phyloP scores from a whole-genome alignment of 106 monocot species.

The Platanthera zijinensis region DNA sequence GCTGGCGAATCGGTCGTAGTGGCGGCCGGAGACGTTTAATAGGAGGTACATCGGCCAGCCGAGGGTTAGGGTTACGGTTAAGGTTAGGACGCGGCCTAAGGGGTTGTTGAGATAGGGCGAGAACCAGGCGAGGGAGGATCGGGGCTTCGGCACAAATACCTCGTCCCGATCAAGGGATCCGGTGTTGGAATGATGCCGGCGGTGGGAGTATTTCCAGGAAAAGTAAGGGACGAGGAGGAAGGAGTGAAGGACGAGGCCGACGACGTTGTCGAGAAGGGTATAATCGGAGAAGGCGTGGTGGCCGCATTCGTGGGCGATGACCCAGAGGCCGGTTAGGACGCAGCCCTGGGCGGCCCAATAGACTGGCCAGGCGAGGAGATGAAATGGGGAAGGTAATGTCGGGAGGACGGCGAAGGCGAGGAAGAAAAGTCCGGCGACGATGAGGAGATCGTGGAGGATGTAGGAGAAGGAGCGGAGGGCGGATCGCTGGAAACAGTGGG shows the following conservation, averaged over 20 bases:
- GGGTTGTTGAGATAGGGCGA: conserved; percentile 65
- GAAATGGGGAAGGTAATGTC: conserved; percentile 28
- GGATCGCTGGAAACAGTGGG: conserved; percentile 75
- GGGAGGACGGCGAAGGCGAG: conserved; percentile 53
- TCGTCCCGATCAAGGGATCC: conserved; percentile 78
- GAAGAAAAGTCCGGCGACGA: conserved; percentile 27
- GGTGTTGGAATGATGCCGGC: conserved; percentile 89
- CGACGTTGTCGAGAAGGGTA: conserved; percentile 50
- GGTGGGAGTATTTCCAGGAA: conserved; percentile 90
- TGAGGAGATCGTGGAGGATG: conserved; percentile 36
- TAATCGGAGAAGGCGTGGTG: conserved; percentile 88
- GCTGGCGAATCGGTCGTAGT: conserved; percentile 56
- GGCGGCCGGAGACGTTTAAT: conserved; percentile 60
- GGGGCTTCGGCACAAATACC: conserved; percentile 79
- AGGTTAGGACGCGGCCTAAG: conserved; percentile 32
- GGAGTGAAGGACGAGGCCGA: conserved; percentile 73
- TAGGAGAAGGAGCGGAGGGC: conserved; percentile 38
- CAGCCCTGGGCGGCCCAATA: conserved; percentile 79
- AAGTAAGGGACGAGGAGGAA: conserved; percentile 84
- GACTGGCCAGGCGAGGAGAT: conserved; percentile 52
- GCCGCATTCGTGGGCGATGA: conserved; percentile 89
- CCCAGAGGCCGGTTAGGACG: conserved; percentile 68
- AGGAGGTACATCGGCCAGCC: conserved; percentile 68
- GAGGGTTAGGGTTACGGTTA: conserved; percentile 41
- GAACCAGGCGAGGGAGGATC: conserved; percentile 38